These are phyloP conservation scores for Hypoxylon fragiforme DNA, from an alignment of 495 filamentous ascomycete genomes.

Conservation along the genomic window DNA sequence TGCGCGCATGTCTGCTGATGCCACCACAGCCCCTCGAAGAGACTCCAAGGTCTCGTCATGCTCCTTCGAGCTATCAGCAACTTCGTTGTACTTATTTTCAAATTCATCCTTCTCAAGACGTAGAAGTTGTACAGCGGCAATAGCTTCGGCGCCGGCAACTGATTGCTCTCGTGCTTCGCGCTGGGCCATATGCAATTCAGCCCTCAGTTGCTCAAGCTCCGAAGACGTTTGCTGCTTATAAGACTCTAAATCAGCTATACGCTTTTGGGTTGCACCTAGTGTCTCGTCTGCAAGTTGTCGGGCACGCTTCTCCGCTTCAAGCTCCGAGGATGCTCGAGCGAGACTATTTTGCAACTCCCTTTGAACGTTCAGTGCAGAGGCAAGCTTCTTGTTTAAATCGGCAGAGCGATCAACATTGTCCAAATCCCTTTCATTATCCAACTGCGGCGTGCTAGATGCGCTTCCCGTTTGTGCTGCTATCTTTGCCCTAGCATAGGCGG, in stretches of 20 bases:
- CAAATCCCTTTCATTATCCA: slow-evolving; percentile 63
- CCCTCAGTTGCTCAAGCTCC: slow-evolving; percentile 81
- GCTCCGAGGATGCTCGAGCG: slow-evolving; percentile 65
- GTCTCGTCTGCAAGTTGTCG: slow-evolving; percentile 87
- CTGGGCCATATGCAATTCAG: slow-evolving; percentile 78
- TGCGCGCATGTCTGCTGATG: slow-evolving; percentile 72
- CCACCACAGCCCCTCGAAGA: slow-evolving; percentile 76
- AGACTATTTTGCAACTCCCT: slow-evolving; percentile 72
- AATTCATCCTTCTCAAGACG: slow-evolving; percentile 84
- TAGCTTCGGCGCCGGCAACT: slow-evolving; percentile 72
- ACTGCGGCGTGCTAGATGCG: slow-evolving; percentile 68
- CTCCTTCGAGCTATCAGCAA: slow-evolving; percentile 65
- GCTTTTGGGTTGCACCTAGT: slow-evolving; percentile 75
- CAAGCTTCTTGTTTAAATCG: slow-evolving; percentile 82
- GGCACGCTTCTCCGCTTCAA: slow-evolving; percentile 78
- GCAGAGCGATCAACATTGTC: slow-evolving; percentile 64
- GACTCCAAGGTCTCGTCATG: slow-evolving; percentile 71
- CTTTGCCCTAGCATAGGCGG: slow-evolving; percentile 91
- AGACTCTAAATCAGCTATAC: slow-evolving; percentile 79
- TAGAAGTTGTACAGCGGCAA: slow-evolving; percentile 70
- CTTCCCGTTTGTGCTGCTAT: slow-evolving; percentile 77
- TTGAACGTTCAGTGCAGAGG: slow-evolving; percentile 74
- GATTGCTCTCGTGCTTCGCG: slow-evolving; percentile 77
- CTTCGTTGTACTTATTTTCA: slow-evolving; percentile 67
- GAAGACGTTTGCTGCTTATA: slow-evolving; percentile 77